A percentile compares a stretch with the other conserved stretches of the same genome.
These are phyloP conservation scores for Trametes versicolor DNA, from an alignment of 1,284 basidiomycete genomes.

Conservation along the genomic window DNA sequence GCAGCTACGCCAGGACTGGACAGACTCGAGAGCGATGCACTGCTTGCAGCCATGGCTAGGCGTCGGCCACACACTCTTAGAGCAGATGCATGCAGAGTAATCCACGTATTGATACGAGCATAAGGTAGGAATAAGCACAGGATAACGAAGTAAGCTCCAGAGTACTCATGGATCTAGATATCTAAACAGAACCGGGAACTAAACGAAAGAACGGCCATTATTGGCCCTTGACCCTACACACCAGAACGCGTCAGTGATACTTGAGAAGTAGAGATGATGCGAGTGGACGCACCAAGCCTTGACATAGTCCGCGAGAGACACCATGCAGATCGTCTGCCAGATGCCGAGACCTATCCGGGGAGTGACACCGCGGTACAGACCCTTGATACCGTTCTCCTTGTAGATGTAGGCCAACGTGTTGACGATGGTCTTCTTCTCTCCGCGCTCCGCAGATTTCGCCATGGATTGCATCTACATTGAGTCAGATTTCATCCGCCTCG, in stretches of 20 bases:
- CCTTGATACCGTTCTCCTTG: constrained; percentile 96
- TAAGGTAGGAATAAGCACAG: constrained; percentile 38
- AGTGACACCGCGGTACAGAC: constrained; percentile 96
- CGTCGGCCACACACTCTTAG: background rate
- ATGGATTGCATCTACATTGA: constrained; percentile 94
- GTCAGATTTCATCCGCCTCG: background rate
- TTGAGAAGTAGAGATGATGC: background rate
- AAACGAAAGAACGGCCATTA: constrained; percentile 18
- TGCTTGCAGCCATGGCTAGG: background rate
- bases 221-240: constrained; percentile 47
- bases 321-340: constrained; percentile 99
- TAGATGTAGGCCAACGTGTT: constrained; percentile 95
- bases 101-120: constrained; percentile 28
- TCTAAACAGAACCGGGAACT: constrained; percentile 19
- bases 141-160: constrained; percentile 22
- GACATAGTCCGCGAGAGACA: constrained; percentile 96
- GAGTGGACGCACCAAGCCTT: constrained; percentile 71
- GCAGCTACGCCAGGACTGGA: constrained; percentile 2
- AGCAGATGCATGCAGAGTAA: background rate
- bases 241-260: constrained; percentile 14
- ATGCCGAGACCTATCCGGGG: constrained; percentile 96
- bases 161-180: constrained; percentile 24
- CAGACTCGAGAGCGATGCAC: background rate
- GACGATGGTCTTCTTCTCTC: constrained; percentile 90
- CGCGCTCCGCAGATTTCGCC: constrained; percentile 87